phyloP scores from a whole-genome alignment of 345 rosid genomes.

The Pseudoturritis turrita region DNA sequence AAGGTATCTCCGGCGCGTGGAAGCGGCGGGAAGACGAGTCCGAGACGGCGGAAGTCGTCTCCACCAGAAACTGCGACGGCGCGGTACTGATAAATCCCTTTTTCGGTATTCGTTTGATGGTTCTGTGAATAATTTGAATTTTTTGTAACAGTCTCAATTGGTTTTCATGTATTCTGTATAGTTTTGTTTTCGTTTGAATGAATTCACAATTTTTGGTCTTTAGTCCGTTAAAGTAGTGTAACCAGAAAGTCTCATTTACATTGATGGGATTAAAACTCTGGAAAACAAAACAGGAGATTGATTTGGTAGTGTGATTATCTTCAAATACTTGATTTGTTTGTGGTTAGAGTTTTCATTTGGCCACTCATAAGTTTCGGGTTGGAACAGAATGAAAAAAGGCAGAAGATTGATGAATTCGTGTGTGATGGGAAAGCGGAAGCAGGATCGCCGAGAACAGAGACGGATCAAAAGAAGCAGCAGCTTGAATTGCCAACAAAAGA shows the following conservation, averaged over 20 bases:
- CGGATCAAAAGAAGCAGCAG: conserved; percentile 45
- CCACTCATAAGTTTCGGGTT: background rate
- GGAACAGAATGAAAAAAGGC: conserved; percentile 42
- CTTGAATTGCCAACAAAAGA: conserved; percentile 64
- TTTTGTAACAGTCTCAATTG: too few species aligned
- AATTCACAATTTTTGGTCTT: too few species aligned
- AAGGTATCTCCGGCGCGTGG: conserved; percentile 33
- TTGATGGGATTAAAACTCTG: too few species aligned
- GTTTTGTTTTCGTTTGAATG: too few species aligned
- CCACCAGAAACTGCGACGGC: conserved; percentile 44
- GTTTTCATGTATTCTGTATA: too few species aligned
- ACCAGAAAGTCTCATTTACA: too few species aligned
- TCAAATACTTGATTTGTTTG: background rate
- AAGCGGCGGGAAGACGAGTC: conserved; percentile 49
- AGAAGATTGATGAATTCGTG: conserved; percentile 44
- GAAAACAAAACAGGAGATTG: too few species aligned
- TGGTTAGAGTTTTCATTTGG: background rate
- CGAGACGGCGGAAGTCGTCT: conserved; percentile 40
- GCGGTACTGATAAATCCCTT: conserved; percentile 29
- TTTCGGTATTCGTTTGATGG: background rate
- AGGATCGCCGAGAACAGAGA: conserved; percentile 48
- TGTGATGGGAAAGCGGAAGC: conserved; percentile 40
- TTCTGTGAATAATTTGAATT: conserved; percentile 1
- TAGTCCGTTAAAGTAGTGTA: too few species aligned
- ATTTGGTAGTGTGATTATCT: background rate